Evolutionary conservation across 306 rosid species (phyloP).

Genomic region (Casuarina equisetifolia): DNA sequence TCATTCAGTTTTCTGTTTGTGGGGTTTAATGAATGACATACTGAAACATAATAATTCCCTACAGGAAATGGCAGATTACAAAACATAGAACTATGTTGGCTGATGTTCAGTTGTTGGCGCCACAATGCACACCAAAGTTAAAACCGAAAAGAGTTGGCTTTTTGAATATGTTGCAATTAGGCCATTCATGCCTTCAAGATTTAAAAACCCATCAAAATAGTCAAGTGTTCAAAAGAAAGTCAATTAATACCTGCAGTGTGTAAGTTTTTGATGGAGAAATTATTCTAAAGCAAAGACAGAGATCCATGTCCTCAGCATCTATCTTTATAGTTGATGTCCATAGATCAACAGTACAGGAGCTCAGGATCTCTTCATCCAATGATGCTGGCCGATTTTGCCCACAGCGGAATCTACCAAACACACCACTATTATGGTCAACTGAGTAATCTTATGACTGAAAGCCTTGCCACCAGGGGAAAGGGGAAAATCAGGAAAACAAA

Average conservation of each 20-base stretch:
- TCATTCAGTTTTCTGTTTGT: not conserved
- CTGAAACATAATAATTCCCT: not conserved
- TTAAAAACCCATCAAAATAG: not conserved
- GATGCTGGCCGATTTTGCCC: constrained; percentile 65
- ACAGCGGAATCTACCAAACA: constrained; percentile 91
- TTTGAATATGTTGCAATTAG: not conserved
- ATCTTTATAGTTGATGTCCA: constrained; percentile 86
- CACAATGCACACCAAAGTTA: not conserved
- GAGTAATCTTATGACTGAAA: constrained; percentile 65
- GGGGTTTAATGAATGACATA: not conserved
- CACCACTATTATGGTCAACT: constrained; percentile 70
- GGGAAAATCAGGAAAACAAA: constrained; percentile 26
- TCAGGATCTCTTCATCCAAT: constrained; percentile 66
- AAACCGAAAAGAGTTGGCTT: not conserved
- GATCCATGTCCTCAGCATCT: constrained; percentile 92
- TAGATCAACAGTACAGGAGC: constrained; percentile 68
- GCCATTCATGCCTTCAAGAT: not conserved
- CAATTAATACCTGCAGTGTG: constrained; percentile 77
- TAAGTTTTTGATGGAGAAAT: constrained; percentile 83
- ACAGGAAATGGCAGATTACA: not conserved
- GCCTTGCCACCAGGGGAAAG: constrained; percentile 42
- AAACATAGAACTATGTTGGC: not conserved
- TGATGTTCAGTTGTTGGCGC: not conserved
- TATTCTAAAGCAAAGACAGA: constrained; percentile 94
- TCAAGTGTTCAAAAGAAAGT: constrained; percentile 22